phyloP scores from a whole-genome alignment of 1,284 basidiomycete species.

The Farysia itapuensis region DNA sequence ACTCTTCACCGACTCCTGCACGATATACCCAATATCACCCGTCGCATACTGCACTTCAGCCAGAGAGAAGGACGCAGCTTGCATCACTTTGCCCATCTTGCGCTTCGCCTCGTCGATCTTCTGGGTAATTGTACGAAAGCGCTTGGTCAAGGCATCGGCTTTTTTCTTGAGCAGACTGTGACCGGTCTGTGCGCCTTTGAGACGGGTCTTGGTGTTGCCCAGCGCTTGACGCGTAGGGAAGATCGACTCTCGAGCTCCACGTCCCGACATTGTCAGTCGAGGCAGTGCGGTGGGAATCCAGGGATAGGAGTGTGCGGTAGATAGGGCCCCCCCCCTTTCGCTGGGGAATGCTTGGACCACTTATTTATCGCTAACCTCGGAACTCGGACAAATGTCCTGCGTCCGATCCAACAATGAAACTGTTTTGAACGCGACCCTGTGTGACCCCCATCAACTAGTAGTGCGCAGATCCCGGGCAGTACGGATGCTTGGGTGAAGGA shows the following conservation, averaged over 20 bases:
- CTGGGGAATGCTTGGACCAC: no score
- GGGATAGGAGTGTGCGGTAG: no score
- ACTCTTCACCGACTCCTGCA: slow-evolving; percentile 65
- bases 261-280: slow-evolving; percentile 90
- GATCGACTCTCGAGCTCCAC: slow-evolving; percentile 83
- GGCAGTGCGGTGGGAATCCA: no score
- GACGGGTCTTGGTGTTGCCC: slow-evolving; percentile 85
- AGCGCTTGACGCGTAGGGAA: slow-evolving; percentile 72
- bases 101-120: slow-evolving; percentile 89
- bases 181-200: slow-evolving; percentile 96
- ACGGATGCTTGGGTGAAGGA: no score
- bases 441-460: no score
- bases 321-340: no score
- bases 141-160: slow-evolving; percentile 88
- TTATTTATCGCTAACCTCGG: no score
- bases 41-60: slow-evolving; percentile 98
- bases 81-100: slow-evolving; percentile 98
- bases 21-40: slow-evolving; percentile 79
- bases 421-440: no score
- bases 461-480: no score
- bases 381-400: no score
- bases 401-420: no score
- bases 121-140: slow-evolving; percentile 70
- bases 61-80: slow-evolving; percentile 95
- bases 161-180: slow-evolving; percentile 97